A percentile compares a stretch with the other conserved stretches of the same genome.
phyloP scores from a whole-genome alignment of 257 asterid species.

The Solanum virginianum region DNA sequence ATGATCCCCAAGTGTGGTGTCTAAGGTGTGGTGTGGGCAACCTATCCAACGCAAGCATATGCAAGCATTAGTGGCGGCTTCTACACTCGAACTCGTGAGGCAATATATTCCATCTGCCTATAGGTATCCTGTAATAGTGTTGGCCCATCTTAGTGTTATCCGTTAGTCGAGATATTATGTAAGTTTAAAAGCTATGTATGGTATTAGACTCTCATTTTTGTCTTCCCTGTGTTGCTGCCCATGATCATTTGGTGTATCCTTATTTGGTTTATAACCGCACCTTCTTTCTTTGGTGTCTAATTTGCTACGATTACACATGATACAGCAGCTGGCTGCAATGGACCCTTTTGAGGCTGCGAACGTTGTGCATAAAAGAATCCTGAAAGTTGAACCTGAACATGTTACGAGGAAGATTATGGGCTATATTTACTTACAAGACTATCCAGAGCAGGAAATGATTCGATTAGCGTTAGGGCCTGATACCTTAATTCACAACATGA shows the following conservation, averaged over 20 bases:
- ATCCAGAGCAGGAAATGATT: constrained; percentile 72
- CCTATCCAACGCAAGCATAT: no score
- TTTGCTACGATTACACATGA: neutral
- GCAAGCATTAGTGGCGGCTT: neutral
- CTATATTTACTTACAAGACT: constrained; percentile 38
- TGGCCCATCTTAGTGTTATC: neutral
- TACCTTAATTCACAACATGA: constrained; percentile 31
- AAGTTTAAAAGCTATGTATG: neutral
- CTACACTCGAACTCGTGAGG: neutral
- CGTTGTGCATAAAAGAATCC: constrained; percentile 40
- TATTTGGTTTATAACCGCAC: neutral
- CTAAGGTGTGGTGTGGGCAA: neutral
- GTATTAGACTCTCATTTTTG: neutral
- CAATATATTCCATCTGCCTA: neutral
- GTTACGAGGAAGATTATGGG: constrained; percentile 59
- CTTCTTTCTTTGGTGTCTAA: neutral
- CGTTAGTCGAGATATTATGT: neutral
- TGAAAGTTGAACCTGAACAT: constrained; percentile 45
- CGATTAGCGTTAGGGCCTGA: constrained; percentile 79
- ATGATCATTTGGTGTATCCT: neutral
- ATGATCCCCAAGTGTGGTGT: neutral
- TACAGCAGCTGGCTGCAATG: constrained; percentile 20
- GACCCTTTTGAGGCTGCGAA: constrained; percentile 52
- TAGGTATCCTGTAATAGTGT: neutral
- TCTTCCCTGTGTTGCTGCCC: neutral